phyloP scores from a whole-genome alignment of 495 filamentous ascomycete species.

The Neurospora pannonica region DNA sequence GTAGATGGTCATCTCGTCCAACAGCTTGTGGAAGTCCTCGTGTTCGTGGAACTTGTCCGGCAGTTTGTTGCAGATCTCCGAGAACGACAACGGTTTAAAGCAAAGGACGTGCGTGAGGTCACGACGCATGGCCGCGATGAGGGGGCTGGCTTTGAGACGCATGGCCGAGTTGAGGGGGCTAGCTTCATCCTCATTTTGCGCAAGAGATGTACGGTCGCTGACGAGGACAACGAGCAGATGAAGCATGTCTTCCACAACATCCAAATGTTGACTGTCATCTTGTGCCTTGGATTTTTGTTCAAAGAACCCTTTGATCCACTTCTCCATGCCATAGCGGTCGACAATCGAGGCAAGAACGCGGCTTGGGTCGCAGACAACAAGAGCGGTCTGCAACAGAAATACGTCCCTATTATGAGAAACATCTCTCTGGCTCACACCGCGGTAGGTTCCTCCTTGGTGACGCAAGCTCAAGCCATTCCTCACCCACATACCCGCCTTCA shows the following conservation, averaged over 20 bases:
- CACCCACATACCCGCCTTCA: conserved; percentile 98
- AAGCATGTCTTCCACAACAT: conserved; percentile 91
- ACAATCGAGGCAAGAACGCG: conserved; percentile 82
- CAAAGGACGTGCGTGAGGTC: conserved; percentile 92
- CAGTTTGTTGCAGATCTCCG: conserved; percentile 71
- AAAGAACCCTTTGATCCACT: conserved; percentile 83
- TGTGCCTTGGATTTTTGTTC: conserved; percentile 52
- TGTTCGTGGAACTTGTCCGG: conserved; percentile 78
- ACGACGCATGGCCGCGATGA: conserved; percentile 63
- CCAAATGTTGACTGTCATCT: conserved; percentile 78
- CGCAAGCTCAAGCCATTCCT: conserved; percentile 91
- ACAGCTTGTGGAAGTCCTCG: conserved; percentile 65
- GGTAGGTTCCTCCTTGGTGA: conserved; percentile 89
- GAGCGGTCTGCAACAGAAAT: conserved; percentile 81
- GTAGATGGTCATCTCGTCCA: conserved; percentile 85
- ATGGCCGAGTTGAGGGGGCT: conserved; percentile 60
- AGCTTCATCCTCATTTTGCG: conserved; percentile 57
- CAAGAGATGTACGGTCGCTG: conserved; percentile 76
- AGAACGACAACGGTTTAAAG: conserved; percentile 91
- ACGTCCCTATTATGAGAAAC: conserved; percentile 92
- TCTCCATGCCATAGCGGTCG: conserved; percentile 79
- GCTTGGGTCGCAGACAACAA: conserved; percentile 78
- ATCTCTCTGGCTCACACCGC: conserved; percentile 77
- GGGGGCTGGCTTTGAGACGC: conserved; percentile 49
- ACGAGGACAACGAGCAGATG: conserved; percentile 85